Conservation (phyloP, 1,139 yeast species). For the Saccharomycopsis hybrid region DNA sequence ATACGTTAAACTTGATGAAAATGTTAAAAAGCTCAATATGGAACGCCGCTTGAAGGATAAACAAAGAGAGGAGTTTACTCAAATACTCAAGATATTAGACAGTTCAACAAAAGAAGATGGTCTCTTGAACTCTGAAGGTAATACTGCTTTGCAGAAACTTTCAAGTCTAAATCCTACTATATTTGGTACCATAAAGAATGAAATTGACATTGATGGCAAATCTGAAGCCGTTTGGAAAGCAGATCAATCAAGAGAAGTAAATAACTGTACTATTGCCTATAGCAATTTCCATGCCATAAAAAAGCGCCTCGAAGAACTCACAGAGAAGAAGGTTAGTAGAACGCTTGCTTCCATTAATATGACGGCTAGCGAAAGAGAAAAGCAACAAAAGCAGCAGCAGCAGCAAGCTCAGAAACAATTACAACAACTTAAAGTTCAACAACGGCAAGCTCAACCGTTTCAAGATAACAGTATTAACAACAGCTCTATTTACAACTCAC, state of each 20-base stretch:
- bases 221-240: conserved; percentile 33
- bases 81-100: conserved; percentile 27
- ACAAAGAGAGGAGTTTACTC: conserved; percentile 25
- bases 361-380: conserved; percentile 11
- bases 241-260: conserved; percentile 25
- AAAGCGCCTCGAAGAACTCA: conserved; percentile 21
- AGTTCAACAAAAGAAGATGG: conserved; percentile 31
- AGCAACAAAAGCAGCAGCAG: conserved; percentile 10
- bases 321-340: conserved; percentile 9
- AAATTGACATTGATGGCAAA: conserved; percentile 28
- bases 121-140: conserved; percentile 26
- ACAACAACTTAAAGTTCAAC: background rate
- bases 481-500: conserved; percentile 1
- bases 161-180: conserved; percentile 27
- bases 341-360: conserved; percentile 12
- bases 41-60: conserved; percentile 30
- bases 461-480: background rate
- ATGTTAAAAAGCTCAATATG: conserved; percentile 29
- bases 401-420: background rate
- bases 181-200: conserved; percentile 27
- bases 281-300: conserved; percentile 21
- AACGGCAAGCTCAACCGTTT: too few relatives aligned
- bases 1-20: conserved; percentile 34
- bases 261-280: conserved; percentile 23
- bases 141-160: conserved; percentile 25